Evolutionary conservation across 2,329 filamentous ascomycete species (phyloP).

Genomic region (Chaetomium globosum): DNA sequence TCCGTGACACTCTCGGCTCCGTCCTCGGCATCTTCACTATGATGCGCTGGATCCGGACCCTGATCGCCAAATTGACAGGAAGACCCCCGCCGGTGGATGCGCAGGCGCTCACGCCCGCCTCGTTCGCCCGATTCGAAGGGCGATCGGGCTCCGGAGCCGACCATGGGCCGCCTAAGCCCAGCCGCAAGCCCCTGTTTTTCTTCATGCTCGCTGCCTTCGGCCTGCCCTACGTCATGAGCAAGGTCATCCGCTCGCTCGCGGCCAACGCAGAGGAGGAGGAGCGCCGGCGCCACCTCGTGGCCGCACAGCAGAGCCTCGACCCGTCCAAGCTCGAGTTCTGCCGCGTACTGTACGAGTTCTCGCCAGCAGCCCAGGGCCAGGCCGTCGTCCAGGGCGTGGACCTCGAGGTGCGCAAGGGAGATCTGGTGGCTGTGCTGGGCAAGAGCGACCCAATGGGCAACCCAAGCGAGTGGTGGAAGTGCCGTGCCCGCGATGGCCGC

Average conservation of each 20-base stretch:
- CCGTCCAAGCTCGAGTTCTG: conserved; percentile 95
- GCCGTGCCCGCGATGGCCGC: conserved; percentile 82
- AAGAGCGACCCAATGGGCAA: conserved; percentile 92
- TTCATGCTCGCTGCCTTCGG: conserved; percentile 94
- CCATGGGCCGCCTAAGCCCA: conserved; percentile 71
- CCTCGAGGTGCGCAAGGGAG: conserved; percentile 88
- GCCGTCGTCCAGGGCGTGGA: conserved; percentile 72
- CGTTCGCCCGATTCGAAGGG: conserved; percentile 87
- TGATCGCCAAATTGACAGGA: conserved; percentile 90
- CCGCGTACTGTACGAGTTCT: conserved; percentile 91
- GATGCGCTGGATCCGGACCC: conserved; percentile 89
- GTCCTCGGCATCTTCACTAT: conserved; percentile 94
- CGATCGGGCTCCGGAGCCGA: conserved; percentile 59
- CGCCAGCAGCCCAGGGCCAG: conserved; percentile 65
- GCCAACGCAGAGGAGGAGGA: conserved; percentile 84
- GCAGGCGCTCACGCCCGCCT: conserved; percentile 81
- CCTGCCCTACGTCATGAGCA: conserved; percentile 94
- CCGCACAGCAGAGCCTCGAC: conserved; percentile 62
- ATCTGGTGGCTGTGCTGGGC: conserved; percentile 89
- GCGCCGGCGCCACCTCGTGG: conserved; percentile 55
- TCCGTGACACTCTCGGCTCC: conserved; percentile 90
- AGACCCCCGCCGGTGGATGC: conserved; percentile 87
- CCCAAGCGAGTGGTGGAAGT: conserved; percentile 96
- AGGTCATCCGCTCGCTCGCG: conserved; percentile 84
- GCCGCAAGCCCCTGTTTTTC: conserved; percentile 93